phyloP scores from a whole-genome alignment of 129 eudicot species.

The Dittrichia graveolens region DNA sequence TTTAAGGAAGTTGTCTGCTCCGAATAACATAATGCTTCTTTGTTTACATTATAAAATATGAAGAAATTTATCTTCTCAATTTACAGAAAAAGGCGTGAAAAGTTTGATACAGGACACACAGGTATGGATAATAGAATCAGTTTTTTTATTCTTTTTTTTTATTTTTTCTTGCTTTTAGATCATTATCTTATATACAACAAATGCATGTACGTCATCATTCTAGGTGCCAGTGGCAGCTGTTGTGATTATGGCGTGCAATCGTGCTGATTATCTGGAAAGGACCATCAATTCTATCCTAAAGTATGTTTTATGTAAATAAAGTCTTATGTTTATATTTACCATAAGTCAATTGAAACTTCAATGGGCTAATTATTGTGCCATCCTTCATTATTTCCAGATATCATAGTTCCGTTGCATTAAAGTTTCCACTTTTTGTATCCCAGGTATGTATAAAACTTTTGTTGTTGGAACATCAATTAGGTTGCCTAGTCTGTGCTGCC shows the following conservation, averaged over 20 bases:
- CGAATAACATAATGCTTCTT: background rate
- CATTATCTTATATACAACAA: slow-evolving; percentile 4
- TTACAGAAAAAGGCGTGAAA: slow-evolving; percentile 63
- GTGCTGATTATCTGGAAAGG: slow-evolving; percentile 96
- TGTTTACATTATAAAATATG: background rate
- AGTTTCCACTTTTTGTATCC: slow-evolving; percentile 90
- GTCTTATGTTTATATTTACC: slow-evolving; percentile 13
- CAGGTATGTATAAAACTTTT: slow-evolving; percentile 50
- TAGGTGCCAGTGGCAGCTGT: slow-evolving; percentile 96
- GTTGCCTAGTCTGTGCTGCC: background rate
- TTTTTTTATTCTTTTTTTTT: background rate
- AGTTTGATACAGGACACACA: slow-evolving; percentile 51
- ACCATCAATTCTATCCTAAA: slow-evolving; percentile 86
- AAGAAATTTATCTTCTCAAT: slow-evolving; percentile 2
- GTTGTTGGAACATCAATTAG: background rate
- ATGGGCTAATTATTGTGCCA: slow-evolving; percentile 20
- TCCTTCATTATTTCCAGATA: slow-evolving; percentile 46
- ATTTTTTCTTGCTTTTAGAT: background rate
- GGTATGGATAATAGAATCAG: slow-evolving; percentile 37
- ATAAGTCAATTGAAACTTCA: background rate
- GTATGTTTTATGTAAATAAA: slow-evolving; percentile 43
- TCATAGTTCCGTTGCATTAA: slow-evolving; percentile 72
- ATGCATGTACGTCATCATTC: background rate
- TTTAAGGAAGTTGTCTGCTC: background rate
- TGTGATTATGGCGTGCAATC: slow-evolving; percentile 97